These are phyloP conservation scores for Jatropha curcas DNA, from an alignment of 345 rosid genomes.

Conservation along the genomic window DNA sequence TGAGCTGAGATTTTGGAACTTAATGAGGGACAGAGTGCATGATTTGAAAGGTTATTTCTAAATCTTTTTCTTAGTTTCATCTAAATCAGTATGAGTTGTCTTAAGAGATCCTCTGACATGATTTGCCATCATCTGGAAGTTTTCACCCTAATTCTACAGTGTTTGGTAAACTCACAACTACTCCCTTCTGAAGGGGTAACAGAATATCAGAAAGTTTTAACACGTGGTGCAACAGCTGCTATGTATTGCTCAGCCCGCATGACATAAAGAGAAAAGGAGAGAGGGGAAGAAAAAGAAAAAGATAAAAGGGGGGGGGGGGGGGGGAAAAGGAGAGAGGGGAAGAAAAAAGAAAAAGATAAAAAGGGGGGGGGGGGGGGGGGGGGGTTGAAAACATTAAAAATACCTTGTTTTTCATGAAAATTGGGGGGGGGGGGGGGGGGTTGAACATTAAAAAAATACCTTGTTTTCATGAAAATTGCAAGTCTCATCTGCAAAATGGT, in stretches of 20 bases:
- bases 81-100: not conserved
- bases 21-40: conserved; percentile 14
- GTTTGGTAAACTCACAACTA: not conserved
- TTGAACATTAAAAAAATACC: no score
- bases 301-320: no score
- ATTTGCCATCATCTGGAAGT: conserved; percentile 7
- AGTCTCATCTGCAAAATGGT: not conserved
- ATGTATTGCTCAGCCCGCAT: not conserved
- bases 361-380: no score
- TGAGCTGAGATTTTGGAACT: conserved; percentile 18
- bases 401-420: no score
- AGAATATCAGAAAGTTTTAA: not conserved
- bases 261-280: no score
- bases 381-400: no score
- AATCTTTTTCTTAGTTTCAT: not conserved
- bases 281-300: not conserved
- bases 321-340: not conserved
- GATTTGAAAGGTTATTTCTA: conserved; percentile 12
- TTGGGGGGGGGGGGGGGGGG: no score
- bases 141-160: not conserved
- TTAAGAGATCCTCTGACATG: conserved; percentile 7
- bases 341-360: not conserved
- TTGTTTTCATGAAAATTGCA: not conserved
- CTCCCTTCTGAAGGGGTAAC: not conserved
- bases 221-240: not conserved